These are phyloP conservation scores for Aspergillus saccharolyticus DNA, from an alignment of 495 filamentous ascomycete genomes.

Conservation along the genomic window DNA sequence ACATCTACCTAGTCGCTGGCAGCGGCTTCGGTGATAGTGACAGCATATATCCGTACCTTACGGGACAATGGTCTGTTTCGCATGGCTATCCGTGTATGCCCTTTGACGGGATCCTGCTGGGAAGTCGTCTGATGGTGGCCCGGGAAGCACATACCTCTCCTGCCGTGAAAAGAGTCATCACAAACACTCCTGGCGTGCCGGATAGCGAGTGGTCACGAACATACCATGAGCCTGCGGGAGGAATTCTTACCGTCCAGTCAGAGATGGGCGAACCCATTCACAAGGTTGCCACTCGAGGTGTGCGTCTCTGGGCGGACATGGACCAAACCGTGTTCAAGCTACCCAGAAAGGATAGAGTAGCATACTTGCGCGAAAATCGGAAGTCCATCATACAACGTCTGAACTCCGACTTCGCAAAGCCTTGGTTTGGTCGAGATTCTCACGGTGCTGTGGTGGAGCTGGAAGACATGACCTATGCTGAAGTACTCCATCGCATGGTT, in stretches of 20 bases:
- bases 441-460: constrained; percentile 25
- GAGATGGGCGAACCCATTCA: constrained; percentile 45
- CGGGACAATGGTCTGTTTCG: constrained; percentile 38
- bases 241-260: constrained; percentile 35
- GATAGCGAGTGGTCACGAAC: constrained; percentile 29
- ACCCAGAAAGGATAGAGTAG: constrained; percentile 21
- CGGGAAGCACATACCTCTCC: constrained; percentile 36
- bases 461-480: constrained; percentile 37
- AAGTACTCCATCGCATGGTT: constrained; percentile 28
- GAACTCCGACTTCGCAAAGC: constrained; percentile 35
- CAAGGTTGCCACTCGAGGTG: constrained; percentile 37
- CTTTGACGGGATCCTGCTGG: constrained; percentile 45
- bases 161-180: constrained; percentile 27
- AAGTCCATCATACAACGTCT: constrained; percentile 28
- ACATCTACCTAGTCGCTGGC: constrained; percentile 46
- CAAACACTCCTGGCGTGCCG: constrained; percentile 23
- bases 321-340: constrained; percentile 35
- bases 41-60: constrained; percentile 45
- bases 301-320: constrained; percentile 34
- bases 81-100: constrained; percentile 43
- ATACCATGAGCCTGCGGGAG: constrained; percentile 24
- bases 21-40: constrained; percentile 46
- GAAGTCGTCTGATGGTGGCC: constrained; percentile 47
- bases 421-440: constrained; percentile 33
- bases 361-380: constrained; percentile 21